phyloP scores from a whole-genome alignment of 2,329 filamentous ascomycete genomes.

The Colletotrichum cordylinicola region DNA sequence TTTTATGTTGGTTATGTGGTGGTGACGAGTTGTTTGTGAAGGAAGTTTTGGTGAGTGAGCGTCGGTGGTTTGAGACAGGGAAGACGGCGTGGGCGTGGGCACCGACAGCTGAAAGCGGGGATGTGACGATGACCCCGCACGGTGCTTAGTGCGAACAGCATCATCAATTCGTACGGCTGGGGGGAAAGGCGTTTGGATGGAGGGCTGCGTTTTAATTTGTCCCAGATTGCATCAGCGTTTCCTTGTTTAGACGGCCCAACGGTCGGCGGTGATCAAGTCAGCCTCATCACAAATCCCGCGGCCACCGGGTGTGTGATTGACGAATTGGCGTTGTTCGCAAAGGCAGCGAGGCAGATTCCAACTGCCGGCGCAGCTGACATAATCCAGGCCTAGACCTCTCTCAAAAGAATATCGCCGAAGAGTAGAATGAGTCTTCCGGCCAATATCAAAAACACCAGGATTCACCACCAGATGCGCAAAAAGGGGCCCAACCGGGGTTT shows the following conservation, averaged over 20 bases:
- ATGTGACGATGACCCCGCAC: conserved; percentile 17
- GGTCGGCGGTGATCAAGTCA: neutral
- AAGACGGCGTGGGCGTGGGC: conserved; percentile 10
- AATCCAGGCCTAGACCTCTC: neutral
- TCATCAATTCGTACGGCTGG: conserved; percentile 1
- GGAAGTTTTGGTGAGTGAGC: conserved; percentile 16
- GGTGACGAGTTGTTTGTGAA: conserved; percentile 9
- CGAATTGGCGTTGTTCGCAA: neutral
- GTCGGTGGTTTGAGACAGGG: conserved; percentile 20
- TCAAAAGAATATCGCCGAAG: neutral
- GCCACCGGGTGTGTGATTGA: neutral
- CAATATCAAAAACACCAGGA: neutral
- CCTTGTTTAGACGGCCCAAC: neutral
- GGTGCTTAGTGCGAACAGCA: neutral
- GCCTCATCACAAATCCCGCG: neutral
- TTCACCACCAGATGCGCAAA: neutral
- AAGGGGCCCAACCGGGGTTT: conserved; percentile 14
- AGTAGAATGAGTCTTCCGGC: neutral
- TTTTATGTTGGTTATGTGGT: neutral
- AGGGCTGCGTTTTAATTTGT: neutral
- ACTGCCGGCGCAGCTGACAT: neutral
- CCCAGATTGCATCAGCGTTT: conserved; percentile 3
- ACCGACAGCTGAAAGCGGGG: conserved; percentile 21
- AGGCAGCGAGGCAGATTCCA: neutral
- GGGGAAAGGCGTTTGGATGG: neutral